Percentiles rank a stretch among this genome's conserved stretches.
phyloP scores from a whole-genome alignment of 495 filamentous ascomycete species.

The Aspergillus mulundensis region DNA sequence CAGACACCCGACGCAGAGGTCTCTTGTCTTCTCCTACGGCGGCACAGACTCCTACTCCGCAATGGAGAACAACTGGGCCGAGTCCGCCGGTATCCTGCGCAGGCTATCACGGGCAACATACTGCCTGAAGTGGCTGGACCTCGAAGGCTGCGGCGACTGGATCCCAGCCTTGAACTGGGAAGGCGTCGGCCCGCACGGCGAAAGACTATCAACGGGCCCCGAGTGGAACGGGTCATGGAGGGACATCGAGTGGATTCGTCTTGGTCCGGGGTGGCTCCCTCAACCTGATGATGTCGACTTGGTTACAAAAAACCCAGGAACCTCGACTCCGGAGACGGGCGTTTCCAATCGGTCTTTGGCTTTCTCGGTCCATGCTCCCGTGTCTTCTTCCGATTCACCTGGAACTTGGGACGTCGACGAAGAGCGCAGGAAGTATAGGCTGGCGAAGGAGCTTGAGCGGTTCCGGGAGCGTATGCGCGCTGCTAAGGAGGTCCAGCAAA shows the following conservation, averaged over 20 bases:
- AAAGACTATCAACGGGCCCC: slow-evolving; percentile 30
- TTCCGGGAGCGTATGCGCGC: slow-evolving; percentile 20
- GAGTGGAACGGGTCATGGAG: slow-evolving; percentile 52
- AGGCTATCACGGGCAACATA: slow-evolving; percentile 63
- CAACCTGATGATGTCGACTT: slow-evolving; percentile 14
- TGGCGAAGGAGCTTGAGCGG: slow-evolving; percentile 23
- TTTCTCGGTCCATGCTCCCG: slow-evolving; percentile 17
- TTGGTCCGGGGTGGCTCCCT: slow-evolving; percentile 50
- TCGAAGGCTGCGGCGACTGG: slow-evolving; percentile 77
- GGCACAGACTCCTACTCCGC: slow-evolving; percentile 62
- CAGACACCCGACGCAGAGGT: slow-evolving; percentile 32
- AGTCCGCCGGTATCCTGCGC: slow-evolving; percentile 65
- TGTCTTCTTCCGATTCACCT: background rate
- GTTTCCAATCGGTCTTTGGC: slow-evolving; percentile 14
- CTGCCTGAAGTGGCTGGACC: slow-evolving; percentile 71
- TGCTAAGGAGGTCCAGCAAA: slow-evolving; percentile 25
- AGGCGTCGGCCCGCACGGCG: slow-evolving; percentile 27
- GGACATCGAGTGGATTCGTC: slow-evolving; percentile 42
- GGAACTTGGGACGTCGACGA: slow-evolving; percentile 31
- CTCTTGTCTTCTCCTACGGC: slow-evolving; percentile 52
- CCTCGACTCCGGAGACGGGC: background rate
- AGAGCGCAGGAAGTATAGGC: slow-evolving; percentile 27
- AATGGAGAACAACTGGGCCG: slow-evolving; percentile 64
- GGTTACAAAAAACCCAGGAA: background rate
- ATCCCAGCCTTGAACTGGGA: slow-evolving; percentile 54